phyloP scores from a whole-genome alignment of 345 rosid species.

The Ceriops zippeliana region DNA sequence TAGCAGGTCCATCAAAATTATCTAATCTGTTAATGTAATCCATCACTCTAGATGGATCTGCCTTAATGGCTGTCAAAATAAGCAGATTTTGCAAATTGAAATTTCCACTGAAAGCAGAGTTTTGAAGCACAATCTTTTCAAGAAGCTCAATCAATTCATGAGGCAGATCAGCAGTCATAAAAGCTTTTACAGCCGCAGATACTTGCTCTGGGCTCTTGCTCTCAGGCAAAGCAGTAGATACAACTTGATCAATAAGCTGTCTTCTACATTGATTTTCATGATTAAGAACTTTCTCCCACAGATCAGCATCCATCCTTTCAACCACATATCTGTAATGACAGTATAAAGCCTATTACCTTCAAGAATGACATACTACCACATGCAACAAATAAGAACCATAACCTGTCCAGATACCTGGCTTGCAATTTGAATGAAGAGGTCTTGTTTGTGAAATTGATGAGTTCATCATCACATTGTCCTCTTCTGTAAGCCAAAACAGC shows the following conservation, averaged over 20 bases:
- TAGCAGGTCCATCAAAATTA: conserved; percentile 98
- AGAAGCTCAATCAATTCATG: conserved; percentile 82
- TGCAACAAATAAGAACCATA: no score
- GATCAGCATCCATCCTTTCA: conserved; percentile 95
- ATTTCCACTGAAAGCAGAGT: conserved; percentile 98
- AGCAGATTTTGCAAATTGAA: conserved; percentile 94
- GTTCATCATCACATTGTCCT: conserved; percentile 98
- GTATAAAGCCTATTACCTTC: not conserved
- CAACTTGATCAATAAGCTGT: conserved; percentile 90
- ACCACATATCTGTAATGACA: conserved; percentile 53
- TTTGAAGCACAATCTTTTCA: conserved; percentile 95
- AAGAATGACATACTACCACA: conserved; percentile 19
- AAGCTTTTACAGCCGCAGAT: not conserved
- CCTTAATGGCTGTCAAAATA: conserved; percentile 90
- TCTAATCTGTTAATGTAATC: conserved; percentile 92
- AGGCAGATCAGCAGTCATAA: conserved; percentile 59
- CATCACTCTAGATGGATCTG: conserved; percentile 96
- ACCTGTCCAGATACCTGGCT: conserved; percentile 57
- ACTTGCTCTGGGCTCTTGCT: conserved; percentile 5
- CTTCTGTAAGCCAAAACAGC: conserved; percentile 97
- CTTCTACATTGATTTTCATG: conserved; percentile 82
- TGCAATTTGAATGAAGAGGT: conserved; percentile 92
- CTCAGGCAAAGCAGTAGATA: not conserved
- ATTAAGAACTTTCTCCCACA: conserved; percentile 93
- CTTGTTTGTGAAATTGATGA: conserved; percentile 91